Conservation (phyloP, 2,329 filamentous ascomycete species). For the Stemphylium vesicarium region DNA sequence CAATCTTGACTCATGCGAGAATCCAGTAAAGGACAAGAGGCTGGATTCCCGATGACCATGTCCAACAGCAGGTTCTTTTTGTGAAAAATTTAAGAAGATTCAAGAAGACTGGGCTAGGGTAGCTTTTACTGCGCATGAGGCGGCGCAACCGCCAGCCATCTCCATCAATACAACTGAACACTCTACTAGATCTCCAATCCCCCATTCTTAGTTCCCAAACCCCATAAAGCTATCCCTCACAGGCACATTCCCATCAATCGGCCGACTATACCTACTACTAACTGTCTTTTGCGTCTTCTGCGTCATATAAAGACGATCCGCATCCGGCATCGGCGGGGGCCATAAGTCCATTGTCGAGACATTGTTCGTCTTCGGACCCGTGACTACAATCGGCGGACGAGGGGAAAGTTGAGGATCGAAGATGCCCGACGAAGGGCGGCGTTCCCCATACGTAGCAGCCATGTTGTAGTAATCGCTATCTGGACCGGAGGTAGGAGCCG, state of each 20-base stretch:
- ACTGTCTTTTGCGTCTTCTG: neutral
- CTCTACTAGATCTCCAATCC: too few species aligned
- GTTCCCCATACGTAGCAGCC: neutral
- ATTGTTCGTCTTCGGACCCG: conserved; percentile 14
- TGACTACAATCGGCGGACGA: neutral
- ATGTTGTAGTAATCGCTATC: conserved; percentile 1
- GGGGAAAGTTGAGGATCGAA: conserved; percentile 11
- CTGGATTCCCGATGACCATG: too few species aligned
- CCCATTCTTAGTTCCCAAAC: neutral
- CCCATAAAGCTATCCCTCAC: conserved; percentile 13
- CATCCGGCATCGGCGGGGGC: conserved; percentile 16
- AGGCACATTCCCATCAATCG: conserved; percentile 10
- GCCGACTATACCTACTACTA: conserved; percentile 7
- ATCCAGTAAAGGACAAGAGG: too few species aligned
- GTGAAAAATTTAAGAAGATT: too few species aligned
- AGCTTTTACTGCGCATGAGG: too few species aligned
- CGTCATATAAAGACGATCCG: neutral
- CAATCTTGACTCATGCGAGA: too few species aligned
- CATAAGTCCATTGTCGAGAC: conserved; percentile 20
- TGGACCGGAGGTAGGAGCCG: neutral
- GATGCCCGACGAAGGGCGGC: conserved; percentile 20
- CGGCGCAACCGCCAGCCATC: too few species aligned
- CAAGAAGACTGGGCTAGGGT: too few species aligned
- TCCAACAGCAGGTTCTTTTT: too few species aligned
- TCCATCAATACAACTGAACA: too few species aligned